phyloP scores from a whole-genome alignment of 345 rosid genomes.

The Euphorbia lathyris region DNA sequence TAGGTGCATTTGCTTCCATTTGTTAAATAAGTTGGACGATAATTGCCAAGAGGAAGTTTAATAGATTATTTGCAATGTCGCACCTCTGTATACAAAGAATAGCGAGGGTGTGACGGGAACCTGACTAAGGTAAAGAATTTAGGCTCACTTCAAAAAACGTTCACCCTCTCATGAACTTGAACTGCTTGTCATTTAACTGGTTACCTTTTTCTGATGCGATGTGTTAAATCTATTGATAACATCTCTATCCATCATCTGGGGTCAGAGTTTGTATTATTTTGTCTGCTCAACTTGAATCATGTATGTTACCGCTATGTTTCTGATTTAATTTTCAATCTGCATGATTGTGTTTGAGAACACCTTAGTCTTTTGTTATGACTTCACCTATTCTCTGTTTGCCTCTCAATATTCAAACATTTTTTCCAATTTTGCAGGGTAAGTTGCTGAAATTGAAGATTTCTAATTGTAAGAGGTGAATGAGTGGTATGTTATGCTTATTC shows the following conservation, averaged over 20 bases:
- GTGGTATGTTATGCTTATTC: too few species aligned
- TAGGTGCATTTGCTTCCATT: not conserved
- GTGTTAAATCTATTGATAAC: not conserved
- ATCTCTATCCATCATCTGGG: not conserved
- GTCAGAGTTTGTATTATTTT: too few species aligned
- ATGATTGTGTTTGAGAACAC: not conserved
- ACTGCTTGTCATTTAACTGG: not conserved
- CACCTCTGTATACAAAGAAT: not conserved
- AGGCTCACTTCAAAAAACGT: too few species aligned
- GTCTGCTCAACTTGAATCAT: not conserved
- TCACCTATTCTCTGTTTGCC: not conserved
- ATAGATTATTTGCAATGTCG: not conserved
- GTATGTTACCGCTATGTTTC: too few species aligned
- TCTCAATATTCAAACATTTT: not conserved
- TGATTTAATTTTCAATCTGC: not conserved
- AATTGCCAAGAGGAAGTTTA: not conserved
- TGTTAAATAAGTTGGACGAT: not conserved
- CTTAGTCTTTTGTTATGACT: not conserved
- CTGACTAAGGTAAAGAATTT: too few species aligned
- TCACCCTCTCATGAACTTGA: not conserved
- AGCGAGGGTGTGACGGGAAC: not conserved
- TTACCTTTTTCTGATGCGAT: not conserved
- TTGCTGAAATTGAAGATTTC: conserved; percentile 16
- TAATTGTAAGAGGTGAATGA: conserved; percentile 1
- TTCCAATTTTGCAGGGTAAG: conserved; percentile 9